These are phyloP conservation scores for Prillingera fragicola DNA, from an alignment of 1,284 basidiomycete genomes.

Conservation along the genomic window DNA sequence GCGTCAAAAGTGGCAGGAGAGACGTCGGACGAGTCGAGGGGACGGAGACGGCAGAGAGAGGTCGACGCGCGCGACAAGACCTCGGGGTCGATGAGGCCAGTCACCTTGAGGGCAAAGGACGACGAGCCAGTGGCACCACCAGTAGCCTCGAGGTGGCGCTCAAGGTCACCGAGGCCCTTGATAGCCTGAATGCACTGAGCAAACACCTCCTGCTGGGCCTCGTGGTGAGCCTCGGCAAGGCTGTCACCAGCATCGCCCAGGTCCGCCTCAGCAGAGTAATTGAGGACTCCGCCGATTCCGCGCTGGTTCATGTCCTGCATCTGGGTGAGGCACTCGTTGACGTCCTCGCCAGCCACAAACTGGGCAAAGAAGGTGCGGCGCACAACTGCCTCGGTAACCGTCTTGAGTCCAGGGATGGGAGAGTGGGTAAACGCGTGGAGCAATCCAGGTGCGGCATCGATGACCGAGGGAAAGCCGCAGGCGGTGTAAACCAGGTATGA, in stretches of 20 bases:
- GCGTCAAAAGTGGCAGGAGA: constrained; percentile 38
- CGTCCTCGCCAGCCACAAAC: constrained; percentile 83
- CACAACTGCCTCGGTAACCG: constrained; percentile 65
- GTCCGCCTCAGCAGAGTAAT: constrained; percentile 79
- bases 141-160: constrained; percentile 51
- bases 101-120: constrained; percentile 74
- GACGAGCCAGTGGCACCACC: constrained; percentile 54
- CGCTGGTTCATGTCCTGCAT: constrained; percentile 59
- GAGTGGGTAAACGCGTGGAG: constrained; percentile 56
- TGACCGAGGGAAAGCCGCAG: constrained; percentile 68
- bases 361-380: constrained; percentile 75
- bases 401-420: constrained; percentile 60
- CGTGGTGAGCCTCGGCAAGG: constrained; percentile 7
- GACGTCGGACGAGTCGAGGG: constrained; percentile 17
- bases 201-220: constrained; percentile 62
- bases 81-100: constrained; percentile 44
- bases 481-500: constrained; percentile 75
- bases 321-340: constrained; percentile 61
- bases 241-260: constrained; percentile 44
- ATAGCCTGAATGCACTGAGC: constrained; percentile 57
- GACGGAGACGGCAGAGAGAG: constrained; percentile 44
- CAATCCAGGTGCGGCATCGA: constrained; percentile 71
- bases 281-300: constrained; percentile 73
- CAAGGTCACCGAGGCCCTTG: constrained; percentile 71
- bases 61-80: constrained; percentile 46